phyloP scores from a whole-genome alignment of 495 filamentous ascomycete species.

The Penicillium crystallinum region DNA sequence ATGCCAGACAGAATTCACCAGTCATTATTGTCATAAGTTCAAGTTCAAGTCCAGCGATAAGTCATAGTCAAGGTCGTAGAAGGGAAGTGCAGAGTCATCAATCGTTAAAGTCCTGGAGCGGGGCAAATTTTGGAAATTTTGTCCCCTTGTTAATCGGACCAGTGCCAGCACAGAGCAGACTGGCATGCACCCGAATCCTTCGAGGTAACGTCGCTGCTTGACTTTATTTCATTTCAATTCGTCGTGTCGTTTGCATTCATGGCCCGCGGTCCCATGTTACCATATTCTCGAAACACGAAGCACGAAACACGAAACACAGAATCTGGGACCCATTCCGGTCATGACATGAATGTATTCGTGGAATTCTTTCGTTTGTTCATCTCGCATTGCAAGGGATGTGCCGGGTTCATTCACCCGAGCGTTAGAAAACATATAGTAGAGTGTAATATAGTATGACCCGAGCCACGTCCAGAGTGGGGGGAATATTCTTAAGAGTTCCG shows the following conservation, averaged over 20 bases:
- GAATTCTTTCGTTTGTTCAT: background rate
- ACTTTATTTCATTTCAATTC: conserved; percentile 4
- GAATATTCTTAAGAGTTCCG: conserved; percentile 17
- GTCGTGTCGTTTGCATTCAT: conserved; percentile 1
- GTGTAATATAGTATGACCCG: background rate
- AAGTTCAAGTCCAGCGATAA: background rate
- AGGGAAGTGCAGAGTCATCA: background rate
- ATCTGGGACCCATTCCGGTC: background rate
- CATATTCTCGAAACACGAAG: background rate
- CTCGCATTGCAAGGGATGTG: background rate
- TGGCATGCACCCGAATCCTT: background rate
- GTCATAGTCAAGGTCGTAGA: background rate
- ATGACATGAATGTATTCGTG: background rate
- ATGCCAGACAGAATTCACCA: background rate
- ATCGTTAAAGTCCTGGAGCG: background rate
- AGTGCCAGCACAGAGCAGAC: background rate
- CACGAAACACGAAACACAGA: background rate
- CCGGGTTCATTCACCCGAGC: background rate
- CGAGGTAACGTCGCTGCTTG: background rate
- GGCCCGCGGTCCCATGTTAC: background rate
- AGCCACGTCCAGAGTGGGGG: background rate
- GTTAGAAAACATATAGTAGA: background rate
- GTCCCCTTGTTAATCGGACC: conserved; percentile 1
- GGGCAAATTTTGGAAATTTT: background rate
- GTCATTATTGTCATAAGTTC: background rate